Base-by-base conservation (phyloP, 2,329 filamentous ascomycete species). In the Zymoseptoria pseudotritici region DNA sequence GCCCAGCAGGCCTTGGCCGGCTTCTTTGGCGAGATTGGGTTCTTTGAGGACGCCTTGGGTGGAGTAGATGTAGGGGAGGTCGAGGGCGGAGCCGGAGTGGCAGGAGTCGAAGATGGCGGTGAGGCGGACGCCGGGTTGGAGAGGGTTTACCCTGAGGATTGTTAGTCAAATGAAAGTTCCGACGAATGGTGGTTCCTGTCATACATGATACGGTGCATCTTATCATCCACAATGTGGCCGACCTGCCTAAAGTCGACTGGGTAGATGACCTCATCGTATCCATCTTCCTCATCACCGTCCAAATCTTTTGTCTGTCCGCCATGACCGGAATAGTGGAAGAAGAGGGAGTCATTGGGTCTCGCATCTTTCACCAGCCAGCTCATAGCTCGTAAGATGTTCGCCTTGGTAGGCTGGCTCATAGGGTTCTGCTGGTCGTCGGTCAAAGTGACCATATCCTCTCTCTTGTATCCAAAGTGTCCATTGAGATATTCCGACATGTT, bases 301-400 rank as follows among this genome's bases (percentile, higher is more conserved):
- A 88, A 76, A 72, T 92, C 89, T 68, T 87, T 84, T 2, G 89
- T 90, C 73, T 92, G 89, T n/a, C 89, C 89, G 61, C 89, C 89
- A 71, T 92, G 89, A 8, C 89, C 91, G 49, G 92, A 96, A 74
- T 96, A 97, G 77, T 97, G 93, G 79, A 97, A 97, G 78, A 97
- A 97, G 6, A 97, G 82, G 4, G 93, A 96, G 73, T 97, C 93
- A 72, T 97, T 96, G 0, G 91, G 89, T 60, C 84, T 84, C 4
- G 93, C 92, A 71, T 96, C 92, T 77, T 96, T 96, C 60, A 97
- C 91, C 20, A 97, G 79, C 93, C 93, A 97, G 73, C 97, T 92
- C 93, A 97, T 97, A 29, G 93, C 93, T 57, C 93, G 85, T 46
- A 97, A 76, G 58, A 97, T 96, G 72, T 97, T 97, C 67, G 90